phyloP scores from a whole-genome alignment of 2,329 filamentous ascomycete genomes.

The Ciborinia camelliae region DNA sequence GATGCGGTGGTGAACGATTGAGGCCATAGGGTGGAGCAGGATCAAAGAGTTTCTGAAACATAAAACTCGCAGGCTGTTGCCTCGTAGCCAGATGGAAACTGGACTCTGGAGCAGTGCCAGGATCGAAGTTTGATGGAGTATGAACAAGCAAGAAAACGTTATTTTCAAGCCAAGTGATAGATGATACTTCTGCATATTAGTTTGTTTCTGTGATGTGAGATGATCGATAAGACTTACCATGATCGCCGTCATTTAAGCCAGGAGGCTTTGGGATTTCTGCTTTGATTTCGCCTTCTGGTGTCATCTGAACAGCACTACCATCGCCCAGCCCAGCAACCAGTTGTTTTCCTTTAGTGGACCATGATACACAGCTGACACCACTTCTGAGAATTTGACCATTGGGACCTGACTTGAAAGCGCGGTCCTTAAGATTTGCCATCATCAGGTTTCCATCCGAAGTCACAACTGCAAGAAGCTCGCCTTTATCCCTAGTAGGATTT shows the following conservation, averaged over 20 bases:
- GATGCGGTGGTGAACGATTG: conserved; percentile 65
- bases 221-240: conserved; percentile 54
- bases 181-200: conserved; percentile 56
- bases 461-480: conserved; percentile 75
- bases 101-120: conserved; percentile 54
- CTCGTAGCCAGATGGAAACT: conserved; percentile 78
- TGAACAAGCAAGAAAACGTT: conserved; percentile 79
- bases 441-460: conserved; percentile 76
- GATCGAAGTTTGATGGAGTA: conserved; percentile 59
- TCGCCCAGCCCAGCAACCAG: conserved; percentile 80
- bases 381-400: conserved; percentile 66
- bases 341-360: conserved; percentile 93
- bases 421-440: conserved; percentile 75
- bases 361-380: conserved; percentile 78
- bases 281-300: conserved; percentile 73
- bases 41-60: conserved; percentile 71
- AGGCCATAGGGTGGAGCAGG: conserved; percentile 70
- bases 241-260: conserved; percentile 57
- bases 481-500: conserved; percentile 72
- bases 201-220: conserved; percentile 30
- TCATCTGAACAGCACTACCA: conserved; percentile 79
- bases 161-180: conserved; percentile 85
- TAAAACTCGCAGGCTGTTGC: conserved; percentile 56
- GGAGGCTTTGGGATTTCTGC: conserved; percentile 76
- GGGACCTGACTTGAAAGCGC: conserved; percentile 52